A percentile compares a stretch with the other conserved stretches of the same genome.
phyloP scores from a whole-genome alignment of 2,329 filamentous ascomycete species.

The Thermoascus crustaceus region DNA sequence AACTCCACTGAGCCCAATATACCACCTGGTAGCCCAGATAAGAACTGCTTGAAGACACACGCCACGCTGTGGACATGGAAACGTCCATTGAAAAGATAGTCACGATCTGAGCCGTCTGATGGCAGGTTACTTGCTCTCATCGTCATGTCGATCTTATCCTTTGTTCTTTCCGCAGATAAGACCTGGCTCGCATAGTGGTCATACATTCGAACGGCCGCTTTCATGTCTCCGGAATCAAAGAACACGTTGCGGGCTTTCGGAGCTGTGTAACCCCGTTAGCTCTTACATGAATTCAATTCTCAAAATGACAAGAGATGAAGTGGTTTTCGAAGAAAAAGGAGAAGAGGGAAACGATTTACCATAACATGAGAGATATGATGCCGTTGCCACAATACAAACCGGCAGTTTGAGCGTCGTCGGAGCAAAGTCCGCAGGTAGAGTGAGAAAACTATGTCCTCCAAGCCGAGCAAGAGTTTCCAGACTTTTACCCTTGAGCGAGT shows the following conservation, averaged over 20 bases:
- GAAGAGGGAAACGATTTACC: slow-evolving; percentile 18
- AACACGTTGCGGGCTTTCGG: slow-evolving; percentile 26
- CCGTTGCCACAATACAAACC: slow-evolving; percentile 36
- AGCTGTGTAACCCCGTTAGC: slow-evolving; percentile 13
- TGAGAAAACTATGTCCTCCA: slow-evolving; percentile 34
- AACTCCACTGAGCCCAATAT: slow-evolving; percentile 30
- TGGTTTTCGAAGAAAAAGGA: slow-evolving; percentile 3
- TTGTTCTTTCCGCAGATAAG: slow-evolving; percentile 26
- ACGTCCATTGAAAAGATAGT: slow-evolving; percentile 9
- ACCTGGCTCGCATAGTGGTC: slow-evolving; percentile 34
- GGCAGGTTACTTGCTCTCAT: slow-evolving; percentile 27
- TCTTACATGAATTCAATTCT: too few relatives aligned
- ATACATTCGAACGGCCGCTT: slow-evolving; percentile 28
- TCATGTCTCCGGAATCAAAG: slow-evolving; percentile 26
- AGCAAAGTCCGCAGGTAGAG: slow-evolving; percentile 28
- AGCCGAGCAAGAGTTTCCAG: slow-evolving; percentile 36
- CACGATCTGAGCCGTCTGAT: slow-evolving; percentile 10
- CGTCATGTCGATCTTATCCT: slow-evolving; percentile 25
- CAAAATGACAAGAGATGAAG: neutral
- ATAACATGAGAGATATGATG: slow-evolving; percentile 27
- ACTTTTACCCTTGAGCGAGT: slow-evolving; percentile 26
- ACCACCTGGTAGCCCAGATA: slow-evolving; percentile 31
- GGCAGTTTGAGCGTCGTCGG: slow-evolving; percentile 33
- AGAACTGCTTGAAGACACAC: slow-evolving; percentile 26
- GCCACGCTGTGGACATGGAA: slow-evolving; percentile 25